Conservation (phyloP, 225 moss, liverwort and hornwort genomes). For the Polytrichum formosum region DNA sequence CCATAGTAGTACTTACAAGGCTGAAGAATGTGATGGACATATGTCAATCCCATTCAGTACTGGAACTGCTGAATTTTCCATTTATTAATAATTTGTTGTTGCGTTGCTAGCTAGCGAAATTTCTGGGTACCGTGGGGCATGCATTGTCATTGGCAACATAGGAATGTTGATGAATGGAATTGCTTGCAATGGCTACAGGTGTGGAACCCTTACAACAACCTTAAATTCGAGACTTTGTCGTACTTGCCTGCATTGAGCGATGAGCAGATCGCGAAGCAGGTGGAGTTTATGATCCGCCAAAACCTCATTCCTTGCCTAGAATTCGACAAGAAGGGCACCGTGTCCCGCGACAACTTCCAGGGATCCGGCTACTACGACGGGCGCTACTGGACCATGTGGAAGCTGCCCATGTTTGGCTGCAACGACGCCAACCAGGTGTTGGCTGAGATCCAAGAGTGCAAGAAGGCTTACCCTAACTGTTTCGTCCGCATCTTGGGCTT, state of each 20-base stretch:
- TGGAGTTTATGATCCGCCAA: slow-evolving; percentile 21
- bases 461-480: slow-evolving; percentile 20
- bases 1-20: too few species aligned
- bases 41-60: too few species aligned
- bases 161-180: too few species aligned
- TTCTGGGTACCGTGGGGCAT: too few species aligned
- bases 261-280: slow-evolving; percentile 16
- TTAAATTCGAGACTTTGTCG: slow-evolving; percentile 11
- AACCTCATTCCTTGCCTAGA: slow-evolving; percentile 28
- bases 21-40: too few species aligned
- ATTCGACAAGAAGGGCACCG: slow-evolving; percentile 11
- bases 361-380: slow-evolving; percentile 49
- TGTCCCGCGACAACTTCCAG: slow-evolving; percentile 12
- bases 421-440: slow-evolving; percentile 28
- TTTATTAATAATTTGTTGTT: too few species aligned
- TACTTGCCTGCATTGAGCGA: slow-evolving; percentile 15
- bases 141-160: too few species aligned
- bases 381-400: slow-evolving; percentile 62
- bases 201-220: slow-evolving; percentile 2
- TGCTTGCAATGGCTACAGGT: slow-evolving; percentile 23
- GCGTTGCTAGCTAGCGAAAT: too few species aligned
- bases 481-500: slow-evolving; percentile 44
- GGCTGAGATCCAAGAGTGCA: slow-evolving; percentile 30
- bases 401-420: slow-evolving; percentile 51
- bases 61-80: too few species aligned